These are phyloP conservation scores for Pestalotiopsis sp. DNA, from an alignment of 2,329 filamentous ascomycete genomes.

Conservation along the genomic window DNA sequence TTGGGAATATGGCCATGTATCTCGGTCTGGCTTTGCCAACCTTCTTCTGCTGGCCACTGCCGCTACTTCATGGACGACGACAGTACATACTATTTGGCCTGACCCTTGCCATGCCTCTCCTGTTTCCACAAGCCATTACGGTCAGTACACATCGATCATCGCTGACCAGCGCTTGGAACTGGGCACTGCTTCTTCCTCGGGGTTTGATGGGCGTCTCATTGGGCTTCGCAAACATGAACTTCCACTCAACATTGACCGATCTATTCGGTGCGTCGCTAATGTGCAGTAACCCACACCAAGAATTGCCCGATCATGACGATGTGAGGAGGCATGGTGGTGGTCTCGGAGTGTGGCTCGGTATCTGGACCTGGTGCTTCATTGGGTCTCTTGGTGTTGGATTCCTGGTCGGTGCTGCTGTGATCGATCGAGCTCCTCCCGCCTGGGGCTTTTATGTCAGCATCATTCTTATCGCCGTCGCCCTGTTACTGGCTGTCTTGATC, in stretches of 20 bases:
- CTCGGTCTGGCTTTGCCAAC: conserved; percentile 70
- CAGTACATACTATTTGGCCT: conserved; percentile 74
- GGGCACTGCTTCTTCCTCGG: conserved; percentile 64
- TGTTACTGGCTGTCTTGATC: conserved; percentile 70
- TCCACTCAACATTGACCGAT: conserved; percentile 70
- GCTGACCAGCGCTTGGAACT: conserved; percentile 55
- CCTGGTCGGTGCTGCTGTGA: conserved; percentile 69
- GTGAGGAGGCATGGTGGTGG: conserved; percentile 75
- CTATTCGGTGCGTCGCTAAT: conserved; percentile 77
- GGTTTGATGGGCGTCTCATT: conserved; percentile 68
- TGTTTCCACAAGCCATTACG: conserved; percentile 75
- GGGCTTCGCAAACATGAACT: conserved; percentile 79
- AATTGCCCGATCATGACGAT: conserved; percentile 67
- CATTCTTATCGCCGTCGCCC: conserved; percentile 63
- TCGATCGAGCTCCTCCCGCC: conserved; percentile 62
- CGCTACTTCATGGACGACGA: conserved; percentile 75
- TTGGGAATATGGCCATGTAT: conserved; percentile 76
- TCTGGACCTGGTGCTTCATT: conserved; percentile 79
- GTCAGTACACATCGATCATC: conserved; percentile 60
- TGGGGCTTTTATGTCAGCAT: conserved; percentile 80
- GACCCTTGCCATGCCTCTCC: conserved; percentile 68
- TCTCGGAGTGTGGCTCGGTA: conserved; percentile 77
- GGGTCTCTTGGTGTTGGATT: conserved; percentile 74
- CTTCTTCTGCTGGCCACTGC: conserved; percentile 72
- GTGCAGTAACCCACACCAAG: conserved; percentile 72